A percentile compares a stretch with the other conserved stretches of the same genome.
Evolutionary conservation across 495 filamentous ascomycete species (phyloP).

Genomic region (Neurospora terricola): DNA sequence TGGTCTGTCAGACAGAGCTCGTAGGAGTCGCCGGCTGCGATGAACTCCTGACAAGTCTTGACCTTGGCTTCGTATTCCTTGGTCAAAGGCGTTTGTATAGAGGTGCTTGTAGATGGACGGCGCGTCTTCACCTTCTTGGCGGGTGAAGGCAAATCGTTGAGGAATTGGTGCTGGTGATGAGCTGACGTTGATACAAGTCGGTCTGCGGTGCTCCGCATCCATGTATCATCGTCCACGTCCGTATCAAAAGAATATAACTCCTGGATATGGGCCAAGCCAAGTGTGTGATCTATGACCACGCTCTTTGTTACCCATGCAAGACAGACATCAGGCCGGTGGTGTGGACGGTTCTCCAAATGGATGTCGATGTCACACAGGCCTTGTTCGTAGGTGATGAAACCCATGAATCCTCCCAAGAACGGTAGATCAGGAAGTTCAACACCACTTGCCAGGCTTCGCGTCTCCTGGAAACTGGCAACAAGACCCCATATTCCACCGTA

Average conservation of each 20-base stretch:
- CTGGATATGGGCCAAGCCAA: slow-evolving; percentile 56
- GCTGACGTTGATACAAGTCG: slow-evolving; percentile 19
- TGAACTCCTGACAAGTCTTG: slow-evolving; percentile 55
- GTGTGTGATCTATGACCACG: slow-evolving; percentile 66
- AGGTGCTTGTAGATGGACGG: slow-evolving; percentile 12
- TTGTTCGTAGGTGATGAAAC: slow-evolving; percentile 83
- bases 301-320: slow-evolving; percentile 71
- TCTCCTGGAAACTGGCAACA: slow-evolving; percentile 48
- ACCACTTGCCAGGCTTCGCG: slow-evolving; percentile 27
- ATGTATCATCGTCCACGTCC: slow-evolving; percentile 19
- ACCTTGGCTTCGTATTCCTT: slow-evolving; percentile 55
- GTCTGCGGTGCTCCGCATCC: slow-evolving; percentile 21
- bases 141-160: not conserved
- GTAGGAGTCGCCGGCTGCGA: slow-evolving; percentile 77
- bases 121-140: slow-evolving; percentile 5
- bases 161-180: not conserved
- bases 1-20: slow-evolving; percentile 83
- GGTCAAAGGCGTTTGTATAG: slow-evolving; percentile 37
- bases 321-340: slow-evolving; percentile 60
- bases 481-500: slow-evolving; percentile 44
- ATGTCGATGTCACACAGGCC: slow-evolving; percentile 57
- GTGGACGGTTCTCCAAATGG: slow-evolving; percentile 14
- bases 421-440: slow-evolving; percentile 26
- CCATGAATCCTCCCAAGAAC: slow-evolving; percentile 88
- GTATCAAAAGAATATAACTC: slow-evolving; percentile 31